These are phyloP conservation scores for Zoysia matrella DNA, from an alignment of 202 grass and related monocot species.

Conservation along the genomic window DNA sequence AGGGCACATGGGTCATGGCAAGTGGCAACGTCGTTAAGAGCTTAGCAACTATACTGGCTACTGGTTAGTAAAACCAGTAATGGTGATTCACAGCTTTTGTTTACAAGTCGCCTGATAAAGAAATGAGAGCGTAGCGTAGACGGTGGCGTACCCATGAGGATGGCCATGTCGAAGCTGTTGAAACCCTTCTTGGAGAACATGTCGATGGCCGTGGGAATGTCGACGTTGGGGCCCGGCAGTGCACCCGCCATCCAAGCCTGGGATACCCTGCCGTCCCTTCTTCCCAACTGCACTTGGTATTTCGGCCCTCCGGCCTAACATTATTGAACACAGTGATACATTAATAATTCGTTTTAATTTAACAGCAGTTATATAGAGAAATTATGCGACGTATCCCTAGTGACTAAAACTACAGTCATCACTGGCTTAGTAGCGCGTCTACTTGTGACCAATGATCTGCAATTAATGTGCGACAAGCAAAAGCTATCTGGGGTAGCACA, in stretches of 20 bases:
- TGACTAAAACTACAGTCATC: background rate
- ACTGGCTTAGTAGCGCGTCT: background rate
- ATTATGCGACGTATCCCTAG: background rate
- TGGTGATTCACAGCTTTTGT: no score
- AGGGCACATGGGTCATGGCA: constrained; percentile 24
- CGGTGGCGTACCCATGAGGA: constrained; percentile 61
- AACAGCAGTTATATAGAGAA: background rate
- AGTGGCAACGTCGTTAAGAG: constrained; percentile 3
- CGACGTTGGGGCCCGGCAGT: constrained; percentile 47
- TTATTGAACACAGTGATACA: background rate
- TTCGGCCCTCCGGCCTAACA: constrained; percentile 43
- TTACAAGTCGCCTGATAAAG: background rate
- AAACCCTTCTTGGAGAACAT: no score
- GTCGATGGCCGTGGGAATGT: constrained; percentile 47
- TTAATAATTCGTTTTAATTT: background rate
- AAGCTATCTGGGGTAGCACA: no score
- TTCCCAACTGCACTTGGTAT: constrained; percentile 63
- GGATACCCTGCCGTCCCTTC: constrained; percentile 62
- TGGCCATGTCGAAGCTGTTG: constrained; percentile 63
- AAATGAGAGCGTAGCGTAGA: background rate
- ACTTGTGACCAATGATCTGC: background rate
- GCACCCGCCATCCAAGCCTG: constrained; percentile 41
- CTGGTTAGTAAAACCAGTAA: background rate
- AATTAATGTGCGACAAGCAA: background rate
- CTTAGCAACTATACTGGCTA: background rate